phyloP scores from a whole-genome alignment of 1,139 yeast genomes.

The Sugiyamaella xylanicola region DNA sequence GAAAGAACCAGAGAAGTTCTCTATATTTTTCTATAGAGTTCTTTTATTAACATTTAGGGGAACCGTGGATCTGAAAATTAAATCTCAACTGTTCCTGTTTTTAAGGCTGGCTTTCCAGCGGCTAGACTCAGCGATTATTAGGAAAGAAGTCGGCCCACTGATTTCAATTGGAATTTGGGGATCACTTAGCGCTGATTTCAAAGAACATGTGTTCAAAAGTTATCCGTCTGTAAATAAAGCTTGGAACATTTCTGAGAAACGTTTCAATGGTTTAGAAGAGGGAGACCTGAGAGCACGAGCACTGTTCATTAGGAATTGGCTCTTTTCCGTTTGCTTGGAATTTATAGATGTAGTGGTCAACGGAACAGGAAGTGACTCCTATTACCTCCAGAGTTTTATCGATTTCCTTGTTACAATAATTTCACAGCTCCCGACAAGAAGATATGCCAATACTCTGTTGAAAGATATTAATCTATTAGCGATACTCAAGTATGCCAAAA shows the following conservation, averaged over 20 bases:
- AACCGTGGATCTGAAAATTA: slow-evolving; percentile 21
- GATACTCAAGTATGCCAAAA: neutral
- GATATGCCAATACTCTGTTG: slow-evolving; percentile 44
- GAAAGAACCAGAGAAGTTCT: slow-evolving; percentile 33
- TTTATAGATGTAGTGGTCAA: slow-evolving; percentile 15
- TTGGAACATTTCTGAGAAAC: slow-evolving; percentile 36
- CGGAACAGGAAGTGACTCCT: neutral
- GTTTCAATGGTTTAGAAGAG: slow-evolving; percentile 29
- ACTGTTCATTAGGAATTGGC: slow-evolving; percentile 24
- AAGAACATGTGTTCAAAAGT: slow-evolving; percentile 31
- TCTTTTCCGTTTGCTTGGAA: slow-evolving; percentile 16
- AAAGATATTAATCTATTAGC: slow-evolving; percentile 24
- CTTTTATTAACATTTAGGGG: slow-evolving; percentile 27
- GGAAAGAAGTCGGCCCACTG: slow-evolving; percentile 41
- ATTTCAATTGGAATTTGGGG: slow-evolving; percentile 48
- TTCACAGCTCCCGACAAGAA: slow-evolving; percentile 50
- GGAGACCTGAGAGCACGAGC: slow-evolving; percentile 17
- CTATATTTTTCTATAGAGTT: slow-evolving; percentile 36
- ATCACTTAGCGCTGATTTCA: slow-evolving; percentile 31
- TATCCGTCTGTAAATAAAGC: slow-evolving; percentile 32
- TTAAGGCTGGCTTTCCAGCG: slow-evolving; percentile 34
- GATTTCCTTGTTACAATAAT: slow-evolving; percentile 42
- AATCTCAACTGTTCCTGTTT: slow-evolving; percentile 33
- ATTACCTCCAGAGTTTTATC: slow-evolving; percentile 26
- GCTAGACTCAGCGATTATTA: slow-evolving; percentile 33